Percentiles rank a stretch among this genome's conserved stretches.
phyloP scores from a whole-genome alignment of 495 filamentous ascomycete genomes.

The Antarctomyces pellizariae region DNA sequence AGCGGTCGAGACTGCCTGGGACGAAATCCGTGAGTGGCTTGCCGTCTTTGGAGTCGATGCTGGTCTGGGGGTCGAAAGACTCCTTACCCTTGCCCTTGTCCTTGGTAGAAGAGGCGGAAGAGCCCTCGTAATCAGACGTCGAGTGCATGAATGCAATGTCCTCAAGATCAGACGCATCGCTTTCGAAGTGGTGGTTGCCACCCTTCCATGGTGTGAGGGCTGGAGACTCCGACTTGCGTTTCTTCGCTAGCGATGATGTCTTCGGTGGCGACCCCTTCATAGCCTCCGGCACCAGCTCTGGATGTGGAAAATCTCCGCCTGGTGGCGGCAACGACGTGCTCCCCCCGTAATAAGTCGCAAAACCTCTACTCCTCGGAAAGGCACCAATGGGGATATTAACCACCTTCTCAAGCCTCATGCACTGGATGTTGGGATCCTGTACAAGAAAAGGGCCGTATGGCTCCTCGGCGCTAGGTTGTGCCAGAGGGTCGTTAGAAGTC shows the following conservation, averaged over 20 bases:
- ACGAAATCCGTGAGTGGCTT: conserved; percentile 35
- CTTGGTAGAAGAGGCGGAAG: conserved; percentile 1
- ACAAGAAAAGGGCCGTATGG: too few relatives aligned
- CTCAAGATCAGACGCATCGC: conserved; percentile 26
- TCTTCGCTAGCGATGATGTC: conserved; percentile 6
- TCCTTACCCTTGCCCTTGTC: conserved; percentile 4
- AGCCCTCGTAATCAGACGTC: conserved; percentile 12
- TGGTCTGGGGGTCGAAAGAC: background rate
- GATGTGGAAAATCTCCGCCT: too few relatives aligned
- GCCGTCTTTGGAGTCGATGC: conserved; percentile 1
- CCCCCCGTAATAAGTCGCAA: too few relatives aligned
- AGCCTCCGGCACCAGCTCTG: conserved; percentile 1
- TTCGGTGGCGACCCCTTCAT: conserved; percentile 11
- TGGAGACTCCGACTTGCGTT: conserved; percentile 4
- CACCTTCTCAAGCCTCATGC: too few relatives aligned
- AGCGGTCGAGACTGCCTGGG: conserved; percentile 35
- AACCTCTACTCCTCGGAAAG: too few relatives aligned
- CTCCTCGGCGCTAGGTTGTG: too few relatives aligned
- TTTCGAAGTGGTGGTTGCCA: conserved; percentile 12
- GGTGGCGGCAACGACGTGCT: too few relatives aligned
- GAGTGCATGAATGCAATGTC: conserved; percentile 25
- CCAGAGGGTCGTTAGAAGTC: too few relatives aligned
- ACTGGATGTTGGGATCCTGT: too few relatives aligned
- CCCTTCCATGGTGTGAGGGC: background rate
- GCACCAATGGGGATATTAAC: too few relatives aligned